Conservation (phyloP, 164 flowering plant genomes). For the Sedum album region DNA sequence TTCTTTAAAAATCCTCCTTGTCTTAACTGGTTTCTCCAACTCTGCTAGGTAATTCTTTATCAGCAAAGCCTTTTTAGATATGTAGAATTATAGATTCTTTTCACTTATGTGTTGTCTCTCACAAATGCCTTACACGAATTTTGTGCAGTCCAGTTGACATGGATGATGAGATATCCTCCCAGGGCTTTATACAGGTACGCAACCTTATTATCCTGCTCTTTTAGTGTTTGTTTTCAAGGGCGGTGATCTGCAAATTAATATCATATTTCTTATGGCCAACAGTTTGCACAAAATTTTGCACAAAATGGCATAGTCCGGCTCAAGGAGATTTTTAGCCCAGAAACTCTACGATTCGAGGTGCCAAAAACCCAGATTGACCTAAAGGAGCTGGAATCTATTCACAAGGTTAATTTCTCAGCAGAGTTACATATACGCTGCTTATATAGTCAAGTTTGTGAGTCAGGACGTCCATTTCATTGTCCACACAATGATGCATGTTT, state of each 20-base stretch:
- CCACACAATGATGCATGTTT: background rate
- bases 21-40: too few species aligned
- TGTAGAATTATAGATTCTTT: background rate
- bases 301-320: slow-evolving; percentile 67
- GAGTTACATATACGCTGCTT: background rate
- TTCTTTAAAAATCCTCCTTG: too few species aligned
- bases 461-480: too few species aligned
- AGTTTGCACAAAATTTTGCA: slow-evolving; percentile 83
- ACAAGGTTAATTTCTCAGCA: slow-evolving; percentile 52
- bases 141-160: slow-evolving; percentile 94
- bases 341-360: slow-evolving; percentile 46
- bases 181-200: slow-evolving; percentile 81
- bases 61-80: background rate
- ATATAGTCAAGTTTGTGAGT: background rate
- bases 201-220: background rate
- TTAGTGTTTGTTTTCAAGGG: background rate
- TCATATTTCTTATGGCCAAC: slow-evolving; percentile 14
- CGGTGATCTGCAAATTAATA: slow-evolving; percentile 8
- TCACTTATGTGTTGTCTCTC: background rate
- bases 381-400: slow-evolving; percentile 86
- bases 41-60: background rate
- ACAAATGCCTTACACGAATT: slow-evolving; percentile 4
- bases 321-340: slow-evolving; percentile 82
- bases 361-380: slow-evolving; percentile 62
- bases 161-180: slow-evolving; percentile 71